Base-by-base conservation (phyloP, 805 yeast species). In the Lachancea sp. region DNA sequence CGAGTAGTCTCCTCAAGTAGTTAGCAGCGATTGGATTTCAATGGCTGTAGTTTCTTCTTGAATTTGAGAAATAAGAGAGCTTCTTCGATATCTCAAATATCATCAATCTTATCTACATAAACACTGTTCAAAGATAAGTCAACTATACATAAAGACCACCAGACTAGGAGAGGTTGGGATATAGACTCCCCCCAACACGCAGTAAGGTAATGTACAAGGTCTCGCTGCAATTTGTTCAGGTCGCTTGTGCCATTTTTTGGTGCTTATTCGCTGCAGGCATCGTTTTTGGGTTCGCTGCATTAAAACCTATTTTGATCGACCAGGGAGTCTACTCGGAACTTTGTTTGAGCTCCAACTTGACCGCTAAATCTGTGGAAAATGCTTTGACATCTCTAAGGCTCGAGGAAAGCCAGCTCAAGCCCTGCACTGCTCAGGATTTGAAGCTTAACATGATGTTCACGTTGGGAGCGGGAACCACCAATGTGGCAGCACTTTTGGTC, bases 201-300 rank as follows among this genome's bases (percentile, higher is more conserved):
- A 22, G 8, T 16, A n/a, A 7, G 33, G n/a, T 9, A 25, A 44
- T 44, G 46, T 18, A n/a, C 13, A 37, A 37, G 32, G 38, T 38
- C 8, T 44, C 46, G 25, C 33, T 45, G 5, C 41, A 37, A 25
- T 12, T 9, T 46, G 34, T 72, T 2, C 95, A 88, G 60, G 74
- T 85, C 10, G 39, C 59, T 1, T 85, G 95, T 65, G 90, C 96
- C 25, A 76, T 87, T 15, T 45, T 72, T 0, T 90, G 96, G 96
- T 91, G 97, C 67, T 67, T 90, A 12, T 70, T 87, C 32, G 88
- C 96, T 0, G 96, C 96, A 0, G 98, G 97, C 5, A 88, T 95
- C 1, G 81, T 90, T 12, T 90, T 90, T 71, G 98, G 98, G 3
- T 90, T 90, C 69, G 96, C 97, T 19, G 97, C 98, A 2, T 69